Conservation (phyloP, 1,139 yeast species). For the Suhomyces chickasaworum region DNA sequence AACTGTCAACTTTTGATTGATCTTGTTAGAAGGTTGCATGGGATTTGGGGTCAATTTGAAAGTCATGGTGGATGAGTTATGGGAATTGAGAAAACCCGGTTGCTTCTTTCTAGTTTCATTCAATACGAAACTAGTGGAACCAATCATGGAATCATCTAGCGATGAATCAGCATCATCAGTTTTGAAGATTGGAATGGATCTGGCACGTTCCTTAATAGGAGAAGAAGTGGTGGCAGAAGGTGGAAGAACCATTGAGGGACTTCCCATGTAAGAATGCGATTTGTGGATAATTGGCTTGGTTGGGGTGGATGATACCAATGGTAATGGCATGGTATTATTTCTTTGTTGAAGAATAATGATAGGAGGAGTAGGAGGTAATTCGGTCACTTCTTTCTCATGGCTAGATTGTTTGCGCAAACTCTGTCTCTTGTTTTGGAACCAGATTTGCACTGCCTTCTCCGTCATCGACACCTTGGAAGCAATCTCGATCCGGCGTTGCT, state of each 20-base stretch:
- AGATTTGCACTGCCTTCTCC: slow-evolving; percentile 95
- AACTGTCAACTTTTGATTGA: slow-evolving; percentile 13
- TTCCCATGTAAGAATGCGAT: slow-evolving; percentile 31
- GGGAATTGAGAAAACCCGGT: slow-evolving; percentile 37
- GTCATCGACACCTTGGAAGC: slow-evolving; percentile 84
- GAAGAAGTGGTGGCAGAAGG: slow-evolving; percentile 19
- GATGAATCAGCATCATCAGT: slow-evolving; percentile 25
- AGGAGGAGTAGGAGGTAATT: slow-evolving; percentile 45
- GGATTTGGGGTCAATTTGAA: slow-evolving; percentile 40
- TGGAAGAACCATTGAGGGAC: slow-evolving; percentile 19
- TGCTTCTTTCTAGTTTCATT: slow-evolving; percentile 45
- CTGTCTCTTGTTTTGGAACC: slow-evolving; percentile 97
- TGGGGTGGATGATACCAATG: slow-evolving; percentile 30
- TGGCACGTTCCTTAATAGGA: slow-evolving; percentile 27
- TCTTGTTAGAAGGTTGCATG: slow-evolving; percentile 16
- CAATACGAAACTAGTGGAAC: slow-evolving; percentile 27
- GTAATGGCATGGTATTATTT: slow-evolving; percentile 13
- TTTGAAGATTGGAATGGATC: slow-evolving; percentile 22
- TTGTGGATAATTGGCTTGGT: slow-evolving; percentile 29
- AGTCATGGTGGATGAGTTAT: slow-evolving; percentile 39
- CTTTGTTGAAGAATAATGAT: slow-evolving; percentile 21
- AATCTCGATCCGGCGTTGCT: slow-evolving; percentile 69
- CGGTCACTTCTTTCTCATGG: slow-evolving; percentile 46
- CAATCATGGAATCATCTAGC: slow-evolving; percentile 25
- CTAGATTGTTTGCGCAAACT: slow-evolving; percentile 59